Evolutionary conservation across 257 asterid genomes (phyloP).

Genomic region (Rehmannia glutinosa): DNA sequence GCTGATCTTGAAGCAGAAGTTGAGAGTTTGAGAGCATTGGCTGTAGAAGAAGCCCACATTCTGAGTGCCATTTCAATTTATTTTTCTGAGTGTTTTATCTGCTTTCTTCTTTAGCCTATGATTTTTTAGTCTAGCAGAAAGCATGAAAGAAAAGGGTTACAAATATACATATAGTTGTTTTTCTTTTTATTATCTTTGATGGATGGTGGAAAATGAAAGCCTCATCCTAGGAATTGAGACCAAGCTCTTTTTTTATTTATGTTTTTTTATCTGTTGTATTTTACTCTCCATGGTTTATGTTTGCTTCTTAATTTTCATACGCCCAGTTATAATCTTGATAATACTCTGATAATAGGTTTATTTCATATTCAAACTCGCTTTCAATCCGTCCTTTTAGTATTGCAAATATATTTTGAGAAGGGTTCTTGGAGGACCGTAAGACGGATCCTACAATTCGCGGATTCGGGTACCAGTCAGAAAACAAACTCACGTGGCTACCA

Average conservation of each 20-base stretch:
- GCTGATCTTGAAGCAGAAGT: conserved; percentile 31
- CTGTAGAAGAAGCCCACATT: conserved; percentile 97
- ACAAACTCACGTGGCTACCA: no score
- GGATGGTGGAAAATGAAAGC: conserved; percentile 77
- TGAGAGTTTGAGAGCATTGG: conserved; percentile 78
- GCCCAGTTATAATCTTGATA: no score
- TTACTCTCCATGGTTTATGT: background rate
- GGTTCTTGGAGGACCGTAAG: no score
- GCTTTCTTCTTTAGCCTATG: background rate
- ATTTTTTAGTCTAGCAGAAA: background rate
- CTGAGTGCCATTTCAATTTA: conserved; percentile 57
- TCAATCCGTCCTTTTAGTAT: no score
- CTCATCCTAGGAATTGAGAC: conserved; percentile 43
- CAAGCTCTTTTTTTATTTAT: background rate
- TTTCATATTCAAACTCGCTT: no score
- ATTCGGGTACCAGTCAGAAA: no score
- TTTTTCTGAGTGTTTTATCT: background rate
- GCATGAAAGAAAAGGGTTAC: conserved; percentile 3
- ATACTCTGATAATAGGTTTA: no score
- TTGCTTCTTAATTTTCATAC: no score
- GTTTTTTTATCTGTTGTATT: background rate
- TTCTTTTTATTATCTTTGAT: conserved; percentile 39
- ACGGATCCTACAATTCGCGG: no score
- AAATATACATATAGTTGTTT: background rate
- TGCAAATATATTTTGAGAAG: no score